Percentiles rank a stretch among this genome's conserved stretches.
Evolutionary conservation across 768 basidiomycete species (phyloP).

Genomic region (Russula virescens): DNA sequence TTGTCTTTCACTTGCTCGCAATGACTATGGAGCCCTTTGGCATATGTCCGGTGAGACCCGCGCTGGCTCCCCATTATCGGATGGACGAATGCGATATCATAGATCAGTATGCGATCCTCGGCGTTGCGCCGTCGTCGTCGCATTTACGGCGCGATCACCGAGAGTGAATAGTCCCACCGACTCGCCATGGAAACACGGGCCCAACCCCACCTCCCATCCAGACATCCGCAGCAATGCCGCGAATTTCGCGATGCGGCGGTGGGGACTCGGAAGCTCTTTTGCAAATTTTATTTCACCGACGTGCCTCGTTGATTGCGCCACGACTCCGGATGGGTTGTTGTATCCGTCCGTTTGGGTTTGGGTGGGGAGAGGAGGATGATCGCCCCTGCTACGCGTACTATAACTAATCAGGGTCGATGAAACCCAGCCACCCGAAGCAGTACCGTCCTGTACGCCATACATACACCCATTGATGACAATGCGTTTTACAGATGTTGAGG

Average conservation of each 20-base stretch:
- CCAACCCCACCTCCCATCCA: neutral
- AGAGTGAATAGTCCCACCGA: slow-evolving; percentile 8
- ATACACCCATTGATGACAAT: slow-evolving; percentile 2
- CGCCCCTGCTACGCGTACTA: slow-evolving; percentile 5
- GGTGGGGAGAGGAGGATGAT: slow-evolving; percentile 1
- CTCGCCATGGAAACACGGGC: slow-evolving; percentile 21
- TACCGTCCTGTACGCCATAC: neutral
- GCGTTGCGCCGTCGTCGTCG: slow-evolving; percentile 8
- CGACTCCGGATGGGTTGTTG: neutral
- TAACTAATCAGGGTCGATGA: slow-evolving; percentile 11
- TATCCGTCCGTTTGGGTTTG: neutral
- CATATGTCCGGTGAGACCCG: slow-evolving; percentile 2
- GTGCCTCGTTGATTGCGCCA: slow-evolving; percentile 13
- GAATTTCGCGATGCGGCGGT: slow-evolving; percentile 1
- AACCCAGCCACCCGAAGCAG: neutral
- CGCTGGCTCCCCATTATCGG: slow-evolving; percentile 7
- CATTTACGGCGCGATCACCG: slow-evolving; percentile 20
- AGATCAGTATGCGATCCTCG: slow-evolving; percentile 18
- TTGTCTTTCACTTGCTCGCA: neutral
- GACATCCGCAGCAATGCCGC: slow-evolving; percentile 11
- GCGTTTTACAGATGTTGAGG: slow-evolving; percentile 13
- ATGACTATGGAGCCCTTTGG: neutral
- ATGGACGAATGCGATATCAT: slow-evolving; percentile 4
- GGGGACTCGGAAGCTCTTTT: slow-evolving; percentile 1
- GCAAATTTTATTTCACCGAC: slow-evolving; percentile 3